Evolutionary conservation across 805 yeast species (phyloP).

Genomic region (Candida dendrica): DNA sequence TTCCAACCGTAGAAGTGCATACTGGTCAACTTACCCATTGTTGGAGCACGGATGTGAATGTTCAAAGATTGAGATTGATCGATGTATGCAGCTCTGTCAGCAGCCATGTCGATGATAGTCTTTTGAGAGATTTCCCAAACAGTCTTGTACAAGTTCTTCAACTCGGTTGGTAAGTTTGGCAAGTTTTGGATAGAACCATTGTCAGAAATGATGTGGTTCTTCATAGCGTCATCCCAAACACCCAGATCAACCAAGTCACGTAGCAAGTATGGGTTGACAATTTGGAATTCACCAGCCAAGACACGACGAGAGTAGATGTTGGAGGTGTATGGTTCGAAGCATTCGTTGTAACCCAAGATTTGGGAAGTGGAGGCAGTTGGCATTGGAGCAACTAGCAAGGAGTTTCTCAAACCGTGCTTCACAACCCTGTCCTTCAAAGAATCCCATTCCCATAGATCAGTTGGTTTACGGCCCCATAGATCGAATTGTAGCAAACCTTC

Average conservation of each 20-base stretch:
- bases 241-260: conserved; percentile 78
- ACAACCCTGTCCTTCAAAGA: conserved; percentile 50
- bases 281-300: conserved; percentile 87
- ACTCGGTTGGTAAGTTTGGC: conserved; percentile 62
- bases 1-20: conserved; percentile 99
- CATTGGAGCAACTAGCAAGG: conserved; percentile 89
- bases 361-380: conserved; percentile 98
- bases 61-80: conserved; percentile 92
- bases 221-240: conserved; percentile 75
- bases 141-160: conserved; percentile 80
- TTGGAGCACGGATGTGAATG: conserved; percentile 76
- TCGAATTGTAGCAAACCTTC: conserved; percentile 81
- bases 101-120: conserved; percentile 76
- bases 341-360: conserved; percentile 87
- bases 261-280: conserved; percentile 80
- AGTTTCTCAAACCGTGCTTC: conserved; percentile 73
- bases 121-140: conserved; percentile 96
- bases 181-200: conserved; percentile 85
- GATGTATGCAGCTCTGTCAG: conserved; percentile 74
- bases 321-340: conserved; percentile 94
- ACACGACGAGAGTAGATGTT: conserved; percentile 89
- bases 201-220: conserved; percentile 63
- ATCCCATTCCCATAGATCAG: conserved; percentile 87
- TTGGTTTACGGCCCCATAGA: conserved; percentile 73
- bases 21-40: conserved; percentile 90